Evolutionary conservation across 108 stramenopile genomes (phyloP), one percentile per base, ranked within the genome.

Genomic region (Mayamaea pseudoterrestris): DNA sequence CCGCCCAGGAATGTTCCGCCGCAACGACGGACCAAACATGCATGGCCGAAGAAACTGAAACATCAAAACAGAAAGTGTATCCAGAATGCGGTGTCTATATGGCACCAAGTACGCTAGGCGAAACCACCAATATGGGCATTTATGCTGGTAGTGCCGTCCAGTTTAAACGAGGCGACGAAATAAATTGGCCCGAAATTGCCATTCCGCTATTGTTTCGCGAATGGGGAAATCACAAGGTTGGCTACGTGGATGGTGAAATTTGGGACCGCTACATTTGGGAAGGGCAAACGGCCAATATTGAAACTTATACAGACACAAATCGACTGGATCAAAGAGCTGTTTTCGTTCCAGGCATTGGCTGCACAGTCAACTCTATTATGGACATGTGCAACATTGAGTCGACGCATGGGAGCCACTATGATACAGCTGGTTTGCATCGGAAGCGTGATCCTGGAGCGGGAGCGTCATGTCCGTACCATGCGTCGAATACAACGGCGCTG

Each of bases 241-340:
- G 59, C 9, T 26, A 39, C 14, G 44, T 45, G 22, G 74, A 76
- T 50, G 74, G 69, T n/a, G 17, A 41, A 22, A 34, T 66, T 17
- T 70, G 68, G 69, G 69, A 76, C 63, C 69, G 68, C 2, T 69
- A 76, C 37, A 62, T 76, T 44, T 75, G 74, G 74, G 58, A 58
- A 25, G 61, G 61, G 2, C 31, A 55, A 22, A 53, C 60, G 11
- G 64, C 39, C 8, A 42, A 43, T 16, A 44, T 69, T 13, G 74
- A 75, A 50, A 21, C 60, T 22, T 61, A 58, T 31, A 39, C 55
- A n/a, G 58, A 60, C 42, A 41, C 32, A 11, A 43, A 59, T 47
- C 47, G 43, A 11, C 30, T 27, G 0, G 21, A 59, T 8, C 30
- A 52, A 30, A 20, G 44, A 12, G 43, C 58, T 6, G 62, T 58